Evolutionary conservation across 2,329 filamentous ascomycete genomes (phyloP).

Genomic region (Nemania sp.): DNA sequence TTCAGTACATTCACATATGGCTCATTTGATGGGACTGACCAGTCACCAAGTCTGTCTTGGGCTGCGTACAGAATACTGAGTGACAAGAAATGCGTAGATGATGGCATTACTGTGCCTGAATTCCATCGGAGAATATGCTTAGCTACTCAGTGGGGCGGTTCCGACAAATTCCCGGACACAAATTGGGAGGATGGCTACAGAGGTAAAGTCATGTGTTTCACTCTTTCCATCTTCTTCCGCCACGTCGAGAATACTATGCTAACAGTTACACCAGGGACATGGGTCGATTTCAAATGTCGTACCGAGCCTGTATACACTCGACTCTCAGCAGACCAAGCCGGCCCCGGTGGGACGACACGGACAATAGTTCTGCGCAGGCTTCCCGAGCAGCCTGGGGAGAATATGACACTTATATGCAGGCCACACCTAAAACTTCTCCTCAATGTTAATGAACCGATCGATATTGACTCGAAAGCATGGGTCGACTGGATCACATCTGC

Average conservation of each 20-base stretch:
- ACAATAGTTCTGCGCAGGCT: slow-evolving; percentile 12
- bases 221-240: background rate
- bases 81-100: slow-evolving; percentile 1
- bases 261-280: background rate
- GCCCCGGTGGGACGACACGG: slow-evolving; percentile 1
- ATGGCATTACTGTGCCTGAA: slow-evolving; percentile 17
- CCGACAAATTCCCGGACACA: background rate
- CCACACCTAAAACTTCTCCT: background rate
- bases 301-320: slow-evolving; percentile 20
- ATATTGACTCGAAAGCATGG: slow-evolving; percentile 4
- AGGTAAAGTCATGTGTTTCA: background rate
- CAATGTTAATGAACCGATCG: background rate
- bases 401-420: background rate
- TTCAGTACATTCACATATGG: slow-evolving; percentile 7
- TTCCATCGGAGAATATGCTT: slow-evolving; percentile 18
- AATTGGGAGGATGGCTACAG: background rate
- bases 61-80: slow-evolving; percentile 6
- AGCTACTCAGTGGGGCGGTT: slow-evolving; percentile 7
- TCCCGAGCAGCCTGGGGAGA: too few species aligned
- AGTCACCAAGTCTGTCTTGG: slow-evolving; percentile 16
- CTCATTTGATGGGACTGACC: background rate
- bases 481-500: slow-evolving; percentile 6
- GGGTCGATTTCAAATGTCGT: background rate
- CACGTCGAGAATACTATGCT: background rate
- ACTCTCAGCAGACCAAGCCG: slow-evolving; percentile 9